phyloP scores from a whole-genome alignment of 2,329 filamentous ascomycete species.

The Calonectria crousiana region DNA sequence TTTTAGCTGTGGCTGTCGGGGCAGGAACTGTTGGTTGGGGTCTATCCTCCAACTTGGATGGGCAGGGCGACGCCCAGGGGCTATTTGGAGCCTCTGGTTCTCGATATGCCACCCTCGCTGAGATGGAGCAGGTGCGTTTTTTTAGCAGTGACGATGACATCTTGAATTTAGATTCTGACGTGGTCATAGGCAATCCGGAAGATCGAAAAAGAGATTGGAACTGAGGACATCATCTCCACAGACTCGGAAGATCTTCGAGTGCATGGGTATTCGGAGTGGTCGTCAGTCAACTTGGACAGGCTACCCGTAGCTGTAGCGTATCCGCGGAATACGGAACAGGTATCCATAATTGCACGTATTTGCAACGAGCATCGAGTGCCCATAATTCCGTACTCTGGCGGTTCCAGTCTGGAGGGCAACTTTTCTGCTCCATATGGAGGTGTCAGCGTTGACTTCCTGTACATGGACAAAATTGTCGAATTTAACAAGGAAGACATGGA shows the following conservation, averaged over 20 bases:
- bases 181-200: slow-evolving; percentile 63
- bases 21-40: slow-evolving; percentile 58
- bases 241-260: slow-evolving; percentile 71
- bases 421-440: slow-evolving; percentile 90
- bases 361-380: slow-evolving; percentile 86
- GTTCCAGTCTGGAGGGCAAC: slow-evolving; percentile 88
- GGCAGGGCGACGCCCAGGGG: slow-evolving; percentile 18
- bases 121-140: slow-evolving; percentile 56
- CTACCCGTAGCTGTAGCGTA: slow-evolving; percentile 75
- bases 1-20: slow-evolving; percentile 53
- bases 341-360: slow-evolving; percentile 71
- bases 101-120: slow-evolving; percentile 56
- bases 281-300: slow-evolving; percentile 69
- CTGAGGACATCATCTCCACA: slow-evolving; percentile 70
- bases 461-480: slow-evolving; percentile 85
- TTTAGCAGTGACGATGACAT: too few species aligned
- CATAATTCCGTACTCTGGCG: slow-evolving; percentile 88
- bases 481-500: slow-evolving; percentile 93
- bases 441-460: slow-evolving; percentile 88
- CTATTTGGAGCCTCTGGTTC: slow-evolving; percentile 37
- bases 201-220: slow-evolving; percentile 62
- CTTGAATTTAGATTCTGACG: background rate
- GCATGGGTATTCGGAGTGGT: slow-evolving; percentile 78
- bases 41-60: slow-evolving; percentile 46
- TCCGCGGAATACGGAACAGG: slow-evolving; percentile 70